These are phyloP conservation scores for Ascomycota sp. DNA, from an alignment of 2,329 filamentous ascomycete species.

Conservation along the genomic window DNA sequence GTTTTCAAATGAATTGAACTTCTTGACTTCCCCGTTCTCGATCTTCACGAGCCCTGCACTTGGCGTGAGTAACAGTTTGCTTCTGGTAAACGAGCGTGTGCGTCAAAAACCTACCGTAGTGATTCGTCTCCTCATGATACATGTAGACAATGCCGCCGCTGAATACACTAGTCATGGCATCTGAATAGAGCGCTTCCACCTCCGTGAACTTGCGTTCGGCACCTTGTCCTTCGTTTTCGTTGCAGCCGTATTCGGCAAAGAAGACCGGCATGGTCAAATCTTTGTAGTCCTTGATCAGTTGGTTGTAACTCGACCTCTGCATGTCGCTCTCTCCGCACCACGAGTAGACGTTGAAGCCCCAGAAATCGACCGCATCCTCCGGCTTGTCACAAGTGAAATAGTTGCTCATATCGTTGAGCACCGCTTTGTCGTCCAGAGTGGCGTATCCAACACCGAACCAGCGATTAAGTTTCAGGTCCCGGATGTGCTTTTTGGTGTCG, in stretches of 20 bases:
- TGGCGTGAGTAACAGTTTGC: not conserved
- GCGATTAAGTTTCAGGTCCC: slow-evolving; percentile 56
- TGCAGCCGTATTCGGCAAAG: slow-evolving; percentile 98
- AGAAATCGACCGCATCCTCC: slow-evolving; percentile 66
- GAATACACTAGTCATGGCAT: slow-evolving; percentile 70
- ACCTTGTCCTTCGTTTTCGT: slow-evolving; percentile 35
- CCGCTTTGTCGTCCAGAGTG: slow-evolving; percentile 75
- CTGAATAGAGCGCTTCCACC: slow-evolving; percentile 59
- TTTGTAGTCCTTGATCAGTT: slow-evolving; percentile 67
- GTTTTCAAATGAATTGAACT: slow-evolving; percentile 53
- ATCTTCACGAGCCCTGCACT: slow-evolving; percentile 43
- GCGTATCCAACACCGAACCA: slow-evolving; percentile 83
- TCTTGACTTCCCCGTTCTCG: slow-evolving; percentile 34
- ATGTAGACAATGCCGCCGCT: slow-evolving; percentile 97
- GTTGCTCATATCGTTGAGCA: slow-evolving; percentile 62
- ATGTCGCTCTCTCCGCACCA: slow-evolving; percentile 85
- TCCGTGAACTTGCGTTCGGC: slow-evolving; percentile 66
- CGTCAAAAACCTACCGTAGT: slow-evolving; percentile 43
- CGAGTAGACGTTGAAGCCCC: slow-evolving; percentile 99
- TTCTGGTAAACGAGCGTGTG: not conserved
- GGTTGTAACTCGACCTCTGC: slow-evolving; percentile 55
- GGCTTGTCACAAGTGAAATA: slow-evolving; percentile 82
- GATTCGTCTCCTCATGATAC: slow-evolving; percentile 82
- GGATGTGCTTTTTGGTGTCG: slow-evolving; percentile 90
- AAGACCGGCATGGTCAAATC: slow-evolving; percentile 88